Evolutionary conservation across 257 asterid genomes (phyloP), one percentile per base, ranked within the genome.

Genomic region (Nemophila menziesii): DNA sequence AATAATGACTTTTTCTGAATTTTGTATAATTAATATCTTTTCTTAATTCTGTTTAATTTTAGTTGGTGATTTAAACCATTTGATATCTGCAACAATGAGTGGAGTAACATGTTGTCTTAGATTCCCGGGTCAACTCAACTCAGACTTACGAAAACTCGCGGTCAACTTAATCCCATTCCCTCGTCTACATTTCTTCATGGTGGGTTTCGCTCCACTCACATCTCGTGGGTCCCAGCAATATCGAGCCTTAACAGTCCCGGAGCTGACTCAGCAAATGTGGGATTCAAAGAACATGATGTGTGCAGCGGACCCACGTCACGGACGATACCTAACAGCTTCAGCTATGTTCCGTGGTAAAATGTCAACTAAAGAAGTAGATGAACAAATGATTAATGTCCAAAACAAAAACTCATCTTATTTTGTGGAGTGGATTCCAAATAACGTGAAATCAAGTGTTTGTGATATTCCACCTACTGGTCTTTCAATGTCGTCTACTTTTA

Each of bases 241-340:
- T 69, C 86, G 92, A 10, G 82, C 95, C 39, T 83, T 83, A 10
- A 79, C 92, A 12, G 94, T 79, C 43, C 92, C 92, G 1, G 94
- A 83, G 66, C 79, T 83, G 7, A 83, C 92, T 43, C 94, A 83
- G 47, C 92, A 83, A 66, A 83, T 83, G 94, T 83, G 94, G 92
- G 94, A 83, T 39, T 57, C 94, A 54, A 83, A 83, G 77, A 83
- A 83, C 71, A 83, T 83, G 94, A 83, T 82, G 94, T 82, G 94
- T 48, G 92, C 92, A 39, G 92, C 94, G 26, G 92, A 82, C 49
- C 92, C 92, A 14, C 92, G 94, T 46, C 94, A 82, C 20, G 94
- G 92, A 2, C 92, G 94, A 3, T 82, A 82, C 62, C 86, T 79
- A 45, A 82, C 94, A 12, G 94, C 94, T 59, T 82, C 94, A 1